Base-by-base conservation (phyloP, 768 basidiomycete genomes). In the Psilocybe tampanensis region DNA sequence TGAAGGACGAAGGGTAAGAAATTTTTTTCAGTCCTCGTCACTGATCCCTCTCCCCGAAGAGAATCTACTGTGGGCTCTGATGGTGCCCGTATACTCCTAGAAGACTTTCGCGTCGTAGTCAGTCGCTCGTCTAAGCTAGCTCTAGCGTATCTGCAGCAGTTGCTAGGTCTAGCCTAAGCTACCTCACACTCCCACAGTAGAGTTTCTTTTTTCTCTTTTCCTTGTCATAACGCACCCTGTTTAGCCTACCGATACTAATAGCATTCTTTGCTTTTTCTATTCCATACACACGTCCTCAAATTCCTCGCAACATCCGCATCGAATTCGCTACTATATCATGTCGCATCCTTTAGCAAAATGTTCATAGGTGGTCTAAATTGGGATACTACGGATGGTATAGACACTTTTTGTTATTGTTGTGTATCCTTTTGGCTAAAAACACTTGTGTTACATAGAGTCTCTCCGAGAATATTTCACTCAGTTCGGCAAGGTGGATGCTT, bases 321-420 rank as follows among this genome's bases (percentile, higher is more conserved):
- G 56, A 56, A 51, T 29, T 51, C 47, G 43, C 62, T 53, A 52
- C 57, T 24, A 45, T 45, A 23, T 34, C 54, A 59, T 56, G 56
- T 57, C 59, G 53, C 59, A 41, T 22, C 60, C 52, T 66, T 73
- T 81, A 98, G 97, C 76, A 99, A 99, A 83, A 99, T 99, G 97
- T 99, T 99, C 76, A 95, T 99, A 70, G 97, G 97, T 61, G 97
- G 97, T 63, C 82, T 99, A 63, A 97, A 98, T 78, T 99, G 97
- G 97, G 96, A 98, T 76, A 98, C 97, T 67, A 96, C 94, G 72
- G 97, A 98, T 83, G 96, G 97, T 99, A 85, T 60, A 77, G 77
- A 75, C 64, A 68, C 70, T 63, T 65, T 63, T 72, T 74, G 73
- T 67, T 73, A 70, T 64, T 72, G 66, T 42, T 24, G 73, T 59